Evolutionary conservation across 495 filamentous ascomycete genomes (phyloP), one percentile per base, ranked within the genome.

Genomic region (Penicillium psychrofluorescens): DNA sequence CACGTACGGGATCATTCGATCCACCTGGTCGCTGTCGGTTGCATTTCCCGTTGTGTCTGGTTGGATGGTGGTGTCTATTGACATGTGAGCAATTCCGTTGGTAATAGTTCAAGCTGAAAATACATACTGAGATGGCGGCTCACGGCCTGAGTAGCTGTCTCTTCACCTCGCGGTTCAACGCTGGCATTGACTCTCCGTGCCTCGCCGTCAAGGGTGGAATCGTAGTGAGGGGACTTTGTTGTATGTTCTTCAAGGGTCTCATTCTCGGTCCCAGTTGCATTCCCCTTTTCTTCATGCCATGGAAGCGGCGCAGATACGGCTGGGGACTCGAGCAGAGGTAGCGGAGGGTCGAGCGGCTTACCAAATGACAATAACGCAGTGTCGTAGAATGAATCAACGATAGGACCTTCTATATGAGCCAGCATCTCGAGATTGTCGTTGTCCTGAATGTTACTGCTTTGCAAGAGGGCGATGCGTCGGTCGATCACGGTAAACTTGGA

Each of bases 391-490:
- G 76, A 75, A 55, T 89, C 84, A 1, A 89, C 84, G 47, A 88
- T 83, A 0, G 84, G 80, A 0, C 86, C 86, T 56, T 90, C 84
- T 10, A 89, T 51, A 30, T 85, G 82, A n/a, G 76, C 64, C 71
- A 88, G 77, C 86, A 90, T 90, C 64, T 88, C 84, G 35, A 86
- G 32, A 47, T 88, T 88, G 47, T 85, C 81, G 43, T 85, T 87
- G 46, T 87, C 84, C 67, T 83, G 79, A 38, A 89, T 82, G 48
- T 89, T 89, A 54, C 85, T 87, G 64, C 84, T 88, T 59, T 82
- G 78, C 4, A 88, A 48, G 1, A 85, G 61, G 2, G 76, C 85
- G 30, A 83, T 68, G 48, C 75, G 75, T 3, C 85, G 72, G 55
- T 90, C 86, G 7, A 90, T 77, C 12, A 89, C 70, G 68, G 85